These are phyloP conservation scores for Tolypocladium inflatum DNA, from an alignment of 2,329 filamentous ascomycete species.

Conservation along the genomic window DNA sequence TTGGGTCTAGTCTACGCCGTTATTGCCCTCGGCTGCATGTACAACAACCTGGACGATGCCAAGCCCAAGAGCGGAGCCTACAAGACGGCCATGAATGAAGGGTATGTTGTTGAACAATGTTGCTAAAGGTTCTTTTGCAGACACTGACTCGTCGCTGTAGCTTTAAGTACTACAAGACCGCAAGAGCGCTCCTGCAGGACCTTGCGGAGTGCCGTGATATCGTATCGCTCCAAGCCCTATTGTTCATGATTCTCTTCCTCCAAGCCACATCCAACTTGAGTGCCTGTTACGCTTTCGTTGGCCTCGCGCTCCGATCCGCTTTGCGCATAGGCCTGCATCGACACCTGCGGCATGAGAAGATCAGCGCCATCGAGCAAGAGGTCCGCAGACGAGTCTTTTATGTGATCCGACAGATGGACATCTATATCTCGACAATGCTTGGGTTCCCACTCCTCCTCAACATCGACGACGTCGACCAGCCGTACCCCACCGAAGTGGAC, in stretches of 20 bases:
- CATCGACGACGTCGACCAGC: constrained; percentile 58
- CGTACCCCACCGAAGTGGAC: constrained; percentile 54
- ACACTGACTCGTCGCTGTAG: constrained; percentile 32
- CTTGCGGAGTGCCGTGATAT: constrained; percentile 65
- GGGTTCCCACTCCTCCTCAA: constrained; percentile 56
- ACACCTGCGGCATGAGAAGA: constrained; percentile 53
- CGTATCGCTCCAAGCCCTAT: constrained; percentile 61
- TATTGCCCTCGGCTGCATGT: constrained; percentile 65
- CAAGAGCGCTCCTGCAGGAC: constrained; percentile 55
- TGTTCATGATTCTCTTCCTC: constrained; percentile 74
- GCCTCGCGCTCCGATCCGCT: constrained; percentile 67
- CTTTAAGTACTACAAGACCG: constrained; percentile 63
- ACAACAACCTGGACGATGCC: constrained; percentile 47
- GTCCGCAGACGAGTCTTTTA: constrained; percentile 57
- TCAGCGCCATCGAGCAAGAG: constrained; percentile 55
- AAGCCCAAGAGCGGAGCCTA: constrained; percentile 38
- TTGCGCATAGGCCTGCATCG: constrained; percentile 71
- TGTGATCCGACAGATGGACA: constrained; percentile 61
- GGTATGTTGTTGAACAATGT: constrained; percentile 28
- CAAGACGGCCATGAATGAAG: constrained; percentile 43
- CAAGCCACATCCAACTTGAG: constrained; percentile 72
- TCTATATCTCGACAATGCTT: constrained; percentile 57
- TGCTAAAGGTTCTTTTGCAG: background rate
- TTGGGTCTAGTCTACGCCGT: constrained; percentile 63
- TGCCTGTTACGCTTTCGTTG: constrained; percentile 72